Evolutionary conservation across 805 yeast genomes (phyloP), one percentile per base, ranked within the genome.

Genomic region (Babjeviella inositovora): DNA sequence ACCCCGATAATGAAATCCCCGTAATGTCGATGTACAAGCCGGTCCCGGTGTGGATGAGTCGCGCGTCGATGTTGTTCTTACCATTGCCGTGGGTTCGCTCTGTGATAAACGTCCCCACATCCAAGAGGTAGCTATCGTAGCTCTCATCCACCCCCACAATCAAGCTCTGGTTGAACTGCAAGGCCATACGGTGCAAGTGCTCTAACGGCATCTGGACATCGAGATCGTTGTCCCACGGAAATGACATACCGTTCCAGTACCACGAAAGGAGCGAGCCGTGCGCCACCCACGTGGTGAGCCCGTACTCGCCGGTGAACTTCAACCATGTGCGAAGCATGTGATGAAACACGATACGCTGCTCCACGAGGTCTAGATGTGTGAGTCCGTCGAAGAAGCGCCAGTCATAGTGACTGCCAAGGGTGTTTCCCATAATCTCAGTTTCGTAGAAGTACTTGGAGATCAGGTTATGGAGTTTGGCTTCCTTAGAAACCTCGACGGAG

Each of bases 181-280:
- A 37, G 5, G 65, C 45, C 20, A 66, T 37, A 18, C 33, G 37
- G 31, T 62, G 66, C 26, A 65, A 41, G 22, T 63, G 69, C 50
- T 48, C 50, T 26, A 63, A 61, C n/a, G 69, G 57, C 54, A 41
- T 54, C 35, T 37, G 68, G 28, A 44, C 66, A 36, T 65, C 73
- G 24, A 62, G 50, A 39, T 66, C 72, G 24, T 46, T 45, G 36
- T 66, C 73, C 70, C 70, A 66, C 5, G 70, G 71, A 28, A 66
- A 62, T 14, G 53, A 45, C 22, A 57, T 29, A 0, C 64, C 67
- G 35, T 62, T 54, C 67, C 70, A 64, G 40, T 58, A 64, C 59
- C 59, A 53, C 19, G 44, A 28, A 11, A 50, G 25, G 13, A 50
- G 25, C 6, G 56, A 38, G 7, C 60, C 60, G 23, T 54, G 53